Evolutionary conservation across 257 asterid species (phyloP).

Genomic region (Verbascum thapsus): DNA sequence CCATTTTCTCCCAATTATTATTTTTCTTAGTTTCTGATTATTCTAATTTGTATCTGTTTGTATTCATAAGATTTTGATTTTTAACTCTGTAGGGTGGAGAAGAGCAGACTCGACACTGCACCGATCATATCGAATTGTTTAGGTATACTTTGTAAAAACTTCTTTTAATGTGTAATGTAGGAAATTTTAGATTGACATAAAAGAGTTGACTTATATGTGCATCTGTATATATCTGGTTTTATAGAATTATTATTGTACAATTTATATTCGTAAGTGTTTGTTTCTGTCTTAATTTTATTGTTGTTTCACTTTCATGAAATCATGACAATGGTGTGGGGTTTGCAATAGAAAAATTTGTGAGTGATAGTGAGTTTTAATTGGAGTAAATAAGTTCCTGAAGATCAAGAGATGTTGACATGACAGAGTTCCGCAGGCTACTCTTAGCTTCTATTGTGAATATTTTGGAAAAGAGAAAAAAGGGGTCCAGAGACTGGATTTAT

Average conservation of each 20-base stretch:
- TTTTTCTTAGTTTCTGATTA: constrained; percentile 4
- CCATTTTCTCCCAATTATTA: neutral
- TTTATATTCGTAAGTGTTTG: neutral
- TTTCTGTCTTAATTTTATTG: neutral
- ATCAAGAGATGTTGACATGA: no score
- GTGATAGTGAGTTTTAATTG: neutral
- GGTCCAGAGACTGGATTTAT: neutral
- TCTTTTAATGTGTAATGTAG: neutral
- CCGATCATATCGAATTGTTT: constrained; percentile 82
- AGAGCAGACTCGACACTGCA: constrained; percentile 83
- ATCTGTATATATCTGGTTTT: no score
- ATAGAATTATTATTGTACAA: neutral
- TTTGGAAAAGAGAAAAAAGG: no score
- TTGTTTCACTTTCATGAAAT: neutral
- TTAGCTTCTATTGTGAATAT: no score
- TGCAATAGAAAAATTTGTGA: neutral
- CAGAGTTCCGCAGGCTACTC: no score
- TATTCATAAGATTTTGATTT: constrained; percentile 9
- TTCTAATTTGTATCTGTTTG: constrained; percentile 1
- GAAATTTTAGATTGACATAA: neutral
- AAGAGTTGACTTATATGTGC: neutral
- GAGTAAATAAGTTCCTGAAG: constrained; percentile 10
- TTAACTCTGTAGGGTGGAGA: constrained; percentile 72
- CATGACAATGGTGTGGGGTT: neutral
- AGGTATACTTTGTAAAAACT: constrained; percentile 53